Conservation (phyloP, 805 yeast species). For the Schwanniomyces pseudopolymorphus region DNA sequence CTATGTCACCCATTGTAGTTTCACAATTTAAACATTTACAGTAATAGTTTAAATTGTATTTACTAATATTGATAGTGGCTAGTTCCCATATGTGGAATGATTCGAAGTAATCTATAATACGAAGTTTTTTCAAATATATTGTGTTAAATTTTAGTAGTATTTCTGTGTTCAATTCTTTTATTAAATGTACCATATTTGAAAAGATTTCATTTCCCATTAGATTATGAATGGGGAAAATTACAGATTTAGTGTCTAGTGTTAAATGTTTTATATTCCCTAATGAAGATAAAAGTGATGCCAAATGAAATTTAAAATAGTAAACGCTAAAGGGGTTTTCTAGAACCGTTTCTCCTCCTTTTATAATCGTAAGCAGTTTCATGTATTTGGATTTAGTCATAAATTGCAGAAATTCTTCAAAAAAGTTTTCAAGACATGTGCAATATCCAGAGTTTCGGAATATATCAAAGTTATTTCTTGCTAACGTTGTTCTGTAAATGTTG, state of each 20-base stretch:
- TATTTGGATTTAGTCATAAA: neutral
- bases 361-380: slow-evolving; percentile 1
- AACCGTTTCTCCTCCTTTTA: slow-evolving; percentile 5
- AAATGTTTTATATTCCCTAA: slow-evolving; percentile 2
- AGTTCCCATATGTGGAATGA: slow-evolving; percentile 9
- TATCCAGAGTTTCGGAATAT: neutral
- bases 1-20: neutral
- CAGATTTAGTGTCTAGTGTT: slow-evolving; percentile 7
- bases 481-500: slow-evolving; percentile 2
- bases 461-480: neutral
- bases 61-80: neutral
- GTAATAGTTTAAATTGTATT: slow-evolving; percentile 1
- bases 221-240: slow-evolving; percentile 6
- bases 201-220: neutral
- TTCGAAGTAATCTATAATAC: slow-evolving; percentile 10
- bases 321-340: slow-evolving; percentile 6
- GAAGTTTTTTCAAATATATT: neutral
- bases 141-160: neutral
- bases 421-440: slow-evolving; percentile 7
- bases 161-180: slow-evolving; percentile 1
- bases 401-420: slow-evolving; percentile 3
- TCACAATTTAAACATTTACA: slow-evolving; percentile 5
- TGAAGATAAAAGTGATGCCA: neutral
- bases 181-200: neutral
- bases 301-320: slow-evolving; percentile 8